Evolutionary conservation across 2,329 filamentous ascomycete genomes (phyloP), one percentile per base, ranked within the genome.

Genomic region (Metarhizium robertsii): DNA sequence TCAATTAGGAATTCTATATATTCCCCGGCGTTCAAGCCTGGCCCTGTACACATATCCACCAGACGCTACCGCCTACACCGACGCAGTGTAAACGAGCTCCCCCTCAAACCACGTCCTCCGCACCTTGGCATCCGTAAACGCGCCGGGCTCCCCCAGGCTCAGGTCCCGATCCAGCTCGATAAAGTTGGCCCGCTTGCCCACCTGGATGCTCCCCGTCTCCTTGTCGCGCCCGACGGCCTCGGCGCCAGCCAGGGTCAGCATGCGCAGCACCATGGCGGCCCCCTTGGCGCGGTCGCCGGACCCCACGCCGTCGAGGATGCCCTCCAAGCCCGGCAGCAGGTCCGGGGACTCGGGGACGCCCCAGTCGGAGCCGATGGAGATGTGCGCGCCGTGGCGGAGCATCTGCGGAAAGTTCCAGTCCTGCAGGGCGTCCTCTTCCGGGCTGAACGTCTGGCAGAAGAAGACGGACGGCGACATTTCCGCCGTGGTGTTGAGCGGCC

Each of bases 381-480:
- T 46, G n/a, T 53, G 52, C 11, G 52, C 52, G 2, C 47, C 47
- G 16, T 53, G 52, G 13, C 43, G 30, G n/a, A 53, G 52, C 52
- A 53, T 53, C 6, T 18, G 40, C 4, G 32, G 32, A 34, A 34
- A 34, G 32, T 34, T 34, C 32, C 32, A 34, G 32, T 34, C 32
- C 32, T 8, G 25, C 5, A 53, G 43, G 25, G 42, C 52, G 8
- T 8, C 16, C 45, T 53, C 52, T 4, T 11, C 40, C 42, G 52
- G 40, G 20, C 52, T 53, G 34, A 53, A 53, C 4, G 29, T 11
- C 32, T 53, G 52, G 30, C 42, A 46, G 38, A 53, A 53, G 13
- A 53, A 53, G n/a, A 53, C n/a, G 30, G 52, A 16, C 29, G 52
- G 52, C 6, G 52, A 53, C 52, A 53, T 53, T 36, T 53, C 52